Base-by-base conservation (phyloP, 768 basidiomycete genomes). In the Imleria badia region DNA sequence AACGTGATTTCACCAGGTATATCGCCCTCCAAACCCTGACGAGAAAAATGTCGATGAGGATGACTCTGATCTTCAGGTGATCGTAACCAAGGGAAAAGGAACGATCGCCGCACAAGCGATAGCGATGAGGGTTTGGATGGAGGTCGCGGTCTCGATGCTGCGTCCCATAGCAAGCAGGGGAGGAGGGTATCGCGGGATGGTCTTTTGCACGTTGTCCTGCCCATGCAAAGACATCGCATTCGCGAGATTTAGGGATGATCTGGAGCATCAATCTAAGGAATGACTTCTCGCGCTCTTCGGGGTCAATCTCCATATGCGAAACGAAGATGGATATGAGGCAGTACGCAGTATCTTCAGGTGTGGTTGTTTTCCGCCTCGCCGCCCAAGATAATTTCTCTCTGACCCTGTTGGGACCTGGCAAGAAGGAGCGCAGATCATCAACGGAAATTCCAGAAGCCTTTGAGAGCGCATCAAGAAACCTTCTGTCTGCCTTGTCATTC, bases 161-260 rank as follows among this genome's bases (percentile, higher is more conserved):
- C 10, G 7, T 26, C 6, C 54, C 43, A n/a, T 45, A 55, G 38
- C 55, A 54, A 1, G 26, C 44, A 22, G 55, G 51, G 11, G 55
- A 55, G 15, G 51, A 55, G 4, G 55, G 55, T 35, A 54, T 40
- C 15, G 51, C 51, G 2, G 55, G 55, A 22, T 55, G 55, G 38
- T 17, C 44, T 5, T 30, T 19, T 34, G 51, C 44, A 11, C 44
- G 17, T 13, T 8, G 29, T 6, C 43, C 54, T 8, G 49, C 54
- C 54, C 54, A 55, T 13, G 54, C 50, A 39, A 55, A 55, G 29
- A 45, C 36, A 12, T 55, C 54, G 36, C 42, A 45, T 33, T 55
- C 44, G 19, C 23, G 36, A 7, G 55, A 45, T 12, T 19, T 41
- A 9, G 51, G 50, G 38, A 55, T 52, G 17, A 54, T 13, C 2